These are phyloP conservation scores for Coleophoma eucalyptorum DNA, from an alignment of 2,329 filamentous ascomycete species.

Conservation along the genomic window DNA sequence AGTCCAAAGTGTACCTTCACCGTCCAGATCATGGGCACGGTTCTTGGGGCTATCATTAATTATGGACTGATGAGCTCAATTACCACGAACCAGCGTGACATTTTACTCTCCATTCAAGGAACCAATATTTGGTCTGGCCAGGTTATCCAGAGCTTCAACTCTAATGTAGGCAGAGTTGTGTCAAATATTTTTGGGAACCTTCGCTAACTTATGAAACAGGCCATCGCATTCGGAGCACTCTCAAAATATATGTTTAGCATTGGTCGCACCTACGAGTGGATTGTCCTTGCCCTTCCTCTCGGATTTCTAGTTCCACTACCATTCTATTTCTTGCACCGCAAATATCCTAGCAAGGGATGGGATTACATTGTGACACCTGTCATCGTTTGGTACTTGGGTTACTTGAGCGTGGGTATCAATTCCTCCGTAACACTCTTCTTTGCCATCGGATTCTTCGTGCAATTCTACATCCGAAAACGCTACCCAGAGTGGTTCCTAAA, in stretches of 20 bases:
- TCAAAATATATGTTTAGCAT: constrained; percentile 38
- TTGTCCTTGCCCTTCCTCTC: constrained; percentile 34
- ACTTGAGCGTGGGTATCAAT: constrained; percentile 38
- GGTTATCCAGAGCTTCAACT: constrained; percentile 40
- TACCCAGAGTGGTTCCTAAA: constrained; percentile 30
- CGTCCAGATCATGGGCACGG: constrained; percentile 35
- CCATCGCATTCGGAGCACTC: constrained; percentile 33
- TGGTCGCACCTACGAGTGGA: constrained; percentile 31
- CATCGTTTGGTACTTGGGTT: constrained; percentile 37
- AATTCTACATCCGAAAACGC: constrained; percentile 31
- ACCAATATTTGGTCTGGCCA: constrained; percentile 43
- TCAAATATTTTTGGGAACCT: not conserved
- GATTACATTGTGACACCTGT: constrained; percentile 36
- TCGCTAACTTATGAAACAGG: constrained; percentile 11
- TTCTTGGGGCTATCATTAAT: constrained; percentile 38
- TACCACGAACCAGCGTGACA: constrained; percentile 35
- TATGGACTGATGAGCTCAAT: constrained; percentile 40
- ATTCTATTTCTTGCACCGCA: constrained; percentile 30
- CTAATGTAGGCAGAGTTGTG: constrained; percentile 15
- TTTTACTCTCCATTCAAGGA: constrained; percentile 35
- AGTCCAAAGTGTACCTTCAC: constrained; percentile 35
- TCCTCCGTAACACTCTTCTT: constrained; percentile 30
- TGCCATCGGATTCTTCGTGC: constrained; percentile 29
- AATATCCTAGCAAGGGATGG: constrained; percentile 25
- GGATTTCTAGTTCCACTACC: constrained; percentile 39